Evolutionary conservation across 345 rosid species (phyloP), one percentile per base, ranked within the genome.

Genomic region (Eucalyptus microcorys): DNA sequence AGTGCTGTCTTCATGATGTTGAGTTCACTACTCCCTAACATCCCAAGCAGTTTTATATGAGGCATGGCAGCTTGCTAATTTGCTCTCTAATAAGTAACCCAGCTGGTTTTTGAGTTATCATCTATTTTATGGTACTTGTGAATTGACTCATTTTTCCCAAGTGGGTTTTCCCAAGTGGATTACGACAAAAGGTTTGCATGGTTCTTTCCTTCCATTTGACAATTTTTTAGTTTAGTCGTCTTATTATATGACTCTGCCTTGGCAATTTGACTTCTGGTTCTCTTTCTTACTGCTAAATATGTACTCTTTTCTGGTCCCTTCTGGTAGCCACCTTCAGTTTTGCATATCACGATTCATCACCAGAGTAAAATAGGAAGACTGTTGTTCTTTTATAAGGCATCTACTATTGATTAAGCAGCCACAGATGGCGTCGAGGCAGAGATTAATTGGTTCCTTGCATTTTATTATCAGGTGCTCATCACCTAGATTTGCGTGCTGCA

Each of bases 401-500:
- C 45, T 71, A 14, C 8, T 37, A 37, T 71, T 37, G 83, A 71
- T 71, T 12, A 71, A 71, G 83, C 27, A 37, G 83, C 45, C 27
- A 5, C 45, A 10, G 45, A 71, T 71, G 83, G 22, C 1, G 27
- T 71, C 22, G 14, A 71, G 45, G 27, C 83, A 71, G 83, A 71
- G 83, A 19, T 71, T 71, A 71, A 71, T 71, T 71, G 27, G 14
- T 71, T 37, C 83, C 45, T 10, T 37, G 83, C 87, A 71, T 71
- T 21, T 37, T 71, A 21, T 26, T 89, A 24, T 87, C 91, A 97
- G 99, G 99, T 88, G 98, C 96, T 50, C 99, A 97, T 93, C 99
- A 97, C 90, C 91, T 94, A 85, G 97, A 97, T 91, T 92, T 96
- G 93, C 97, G 98, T 53, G 90, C 96, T n/a, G 91, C 99, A 32